Evolutionary conservation across 257 asterid genomes (phyloP).

Genomic region (Ilex asprella): DNA sequence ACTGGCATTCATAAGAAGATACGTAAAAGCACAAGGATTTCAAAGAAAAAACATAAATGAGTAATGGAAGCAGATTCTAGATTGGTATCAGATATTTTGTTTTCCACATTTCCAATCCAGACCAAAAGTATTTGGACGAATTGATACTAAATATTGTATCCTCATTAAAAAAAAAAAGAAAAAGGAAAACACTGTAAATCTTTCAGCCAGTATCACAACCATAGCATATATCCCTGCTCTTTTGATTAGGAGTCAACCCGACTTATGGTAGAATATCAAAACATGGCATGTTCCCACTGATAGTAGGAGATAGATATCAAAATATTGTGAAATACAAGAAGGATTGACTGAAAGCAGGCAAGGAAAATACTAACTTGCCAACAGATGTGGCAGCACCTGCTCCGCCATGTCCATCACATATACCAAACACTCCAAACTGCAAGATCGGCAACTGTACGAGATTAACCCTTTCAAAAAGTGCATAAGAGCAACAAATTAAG

Average conservation of each 20-base stretch:
- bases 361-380: conserved; percentile 71
- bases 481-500: conserved; percentile 9
- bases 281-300: background rate
- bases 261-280: too few relatives aligned
- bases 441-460: conserved; percentile 14
- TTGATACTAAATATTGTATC: too few relatives aligned
- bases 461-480: conserved; percentile 12
- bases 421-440: conserved; percentile 85
- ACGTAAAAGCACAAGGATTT: background rate
- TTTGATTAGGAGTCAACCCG: too few relatives aligned
- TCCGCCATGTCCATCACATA: conserved; percentile 96
- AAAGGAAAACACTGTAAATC: too few relatives aligned
- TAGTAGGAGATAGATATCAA: conserved; percentile 4
- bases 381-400: conserved; percentile 78
- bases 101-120: too few relatives aligned
- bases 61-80: background rate
- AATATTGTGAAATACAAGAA: background rate
- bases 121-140: too few relatives aligned
- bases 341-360: conserved; percentile 11
- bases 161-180: too few relatives aligned
- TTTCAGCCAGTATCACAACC: too few relatives aligned
- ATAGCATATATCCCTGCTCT: too few relatives aligned
- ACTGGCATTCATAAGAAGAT: background rate
- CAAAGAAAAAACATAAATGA: background rate
- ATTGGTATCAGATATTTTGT: too few relatives aligned